Percentiles rank a stretch among this genome's conserved stretches.
Evolutionary conservation across 1,139 yeast genomes (phyloP).

Genomic region (Suhomyces panamericanus): DNA sequence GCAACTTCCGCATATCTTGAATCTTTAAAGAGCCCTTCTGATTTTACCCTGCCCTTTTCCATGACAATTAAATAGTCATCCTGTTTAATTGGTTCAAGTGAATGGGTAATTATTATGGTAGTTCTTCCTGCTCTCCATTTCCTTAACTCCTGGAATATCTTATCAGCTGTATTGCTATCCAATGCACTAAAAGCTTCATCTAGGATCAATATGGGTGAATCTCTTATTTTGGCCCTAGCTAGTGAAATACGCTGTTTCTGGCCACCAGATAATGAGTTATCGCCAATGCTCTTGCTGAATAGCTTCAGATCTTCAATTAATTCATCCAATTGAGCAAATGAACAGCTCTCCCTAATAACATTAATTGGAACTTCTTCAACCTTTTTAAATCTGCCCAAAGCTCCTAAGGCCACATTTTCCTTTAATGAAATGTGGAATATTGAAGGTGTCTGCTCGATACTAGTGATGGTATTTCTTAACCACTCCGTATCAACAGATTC

Average conservation of each 20-base stretch:
- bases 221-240: slow-evolving; percentile 75
- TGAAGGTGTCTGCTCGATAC: slow-evolving; percentile 70
- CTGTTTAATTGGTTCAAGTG: slow-evolving; percentile 52
- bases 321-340: slow-evolving; percentile 51
- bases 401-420: slow-evolving; percentile 62
- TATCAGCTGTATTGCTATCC: slow-evolving; percentile 51
- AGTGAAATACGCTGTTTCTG: slow-evolving; percentile 80
- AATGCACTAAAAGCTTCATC: slow-evolving; percentile 89
- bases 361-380: slow-evolving; percentile 25
- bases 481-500: slow-evolving; percentile 45
- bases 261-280: slow-evolving; percentile 79
- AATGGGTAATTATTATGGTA: slow-evolving; percentile 82
- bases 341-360: slow-evolving; percentile 46
- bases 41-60: slow-evolving; percentile 55
- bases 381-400: slow-evolving; percentile 22
- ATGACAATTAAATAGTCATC: slow-evolving; percentile 59
- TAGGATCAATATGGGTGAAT: slow-evolving; percentile 71
- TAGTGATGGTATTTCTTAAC: slow-evolving; percentile 63
- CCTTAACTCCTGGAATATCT: slow-evolving; percentile 50
- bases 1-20: background rate
- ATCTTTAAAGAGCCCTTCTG: slow-evolving; percentile 17
- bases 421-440: slow-evolving; percentile 63
- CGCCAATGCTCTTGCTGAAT: slow-evolving; percentile 51
- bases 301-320: slow-evolving; percentile 54
- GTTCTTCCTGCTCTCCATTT: slow-evolving; percentile 68